phyloP scores from a whole-genome alignment of 352 stramenopile genomes.

The Globisporangium lucens region DNA sequence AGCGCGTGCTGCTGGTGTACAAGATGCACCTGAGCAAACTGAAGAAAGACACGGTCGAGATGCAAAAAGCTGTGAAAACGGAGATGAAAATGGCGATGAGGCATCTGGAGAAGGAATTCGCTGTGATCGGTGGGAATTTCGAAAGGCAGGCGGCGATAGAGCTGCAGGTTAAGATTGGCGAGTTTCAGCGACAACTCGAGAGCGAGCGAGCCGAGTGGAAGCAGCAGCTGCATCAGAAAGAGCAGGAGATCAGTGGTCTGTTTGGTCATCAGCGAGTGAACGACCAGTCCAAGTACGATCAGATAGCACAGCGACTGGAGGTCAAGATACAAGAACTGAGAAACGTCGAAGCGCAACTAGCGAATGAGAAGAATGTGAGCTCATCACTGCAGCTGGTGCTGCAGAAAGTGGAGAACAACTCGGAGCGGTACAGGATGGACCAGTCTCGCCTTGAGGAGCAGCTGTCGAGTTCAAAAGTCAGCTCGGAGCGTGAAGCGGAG shows the following conservation, averaged over 20 bases:
- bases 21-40: slow-evolving; percentile 30
- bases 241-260: slow-evolving; percentile 46
- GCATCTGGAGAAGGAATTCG: slow-evolving; percentile 33
- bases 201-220: slow-evolving; percentile 48
- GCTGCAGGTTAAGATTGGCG: slow-evolving; percentile 18
- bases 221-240: slow-evolving; percentile 34
- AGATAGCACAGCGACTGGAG: slow-evolving; percentile 38
- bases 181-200: slow-evolving; percentile 27
- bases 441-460: slow-evolving; percentile 37
- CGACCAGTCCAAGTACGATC: slow-evolving; percentile 59
- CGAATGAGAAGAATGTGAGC: slow-evolving; percentile 24
- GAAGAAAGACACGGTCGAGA: slow-evolving; percentile 27
- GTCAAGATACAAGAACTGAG: slow-evolving; percentile 37
- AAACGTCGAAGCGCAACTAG: slow-evolving; percentile 25
- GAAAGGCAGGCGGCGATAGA: slow-evolving; percentile 25
- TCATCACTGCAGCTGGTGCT: slow-evolving; percentile 30
- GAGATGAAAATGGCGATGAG: slow-evolving; percentile 33
- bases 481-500: slow-evolving; percentile 21
- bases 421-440: slow-evolving; percentile 26
- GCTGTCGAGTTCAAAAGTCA: slow-evolving; percentile 32
- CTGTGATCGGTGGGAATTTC: slow-evolving; percentile 18
- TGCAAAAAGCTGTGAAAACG: slow-evolving; percentile 26
- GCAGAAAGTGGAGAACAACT: slow-evolving; percentile 39
- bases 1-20: slow-evolving; percentile 28
- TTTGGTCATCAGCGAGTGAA: slow-evolving; percentile 42